Conservation (phyloP, 176 grass and related monocot species). For the Eremochloa ophiuroides region DNA sequence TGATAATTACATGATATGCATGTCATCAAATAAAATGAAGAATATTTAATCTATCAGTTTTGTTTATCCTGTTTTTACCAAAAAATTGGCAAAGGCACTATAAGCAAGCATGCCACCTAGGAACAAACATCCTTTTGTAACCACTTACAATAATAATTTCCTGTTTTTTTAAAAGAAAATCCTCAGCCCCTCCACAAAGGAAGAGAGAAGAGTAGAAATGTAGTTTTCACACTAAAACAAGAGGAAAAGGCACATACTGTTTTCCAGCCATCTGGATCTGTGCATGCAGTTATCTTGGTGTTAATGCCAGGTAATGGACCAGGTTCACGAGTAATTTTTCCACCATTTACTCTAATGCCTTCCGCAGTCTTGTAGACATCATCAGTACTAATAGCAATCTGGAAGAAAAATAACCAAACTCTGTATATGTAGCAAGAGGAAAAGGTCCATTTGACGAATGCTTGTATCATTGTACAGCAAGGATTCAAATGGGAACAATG, state of each 20-base stretch:
- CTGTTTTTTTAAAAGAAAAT: not conserved
- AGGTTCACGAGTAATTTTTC: slow-evolving; percentile 76
- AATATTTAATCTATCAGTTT: not conserved
- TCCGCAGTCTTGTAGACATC: slow-evolving; percentile 98
- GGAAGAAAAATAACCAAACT: slow-evolving; percentile 19
- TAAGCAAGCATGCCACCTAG: not conserved
- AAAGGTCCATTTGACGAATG: not conserved
- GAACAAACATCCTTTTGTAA: slow-evolving; percentile 4
- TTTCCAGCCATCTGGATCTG: slow-evolving; percentile 98
- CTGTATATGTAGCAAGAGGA: not conserved
- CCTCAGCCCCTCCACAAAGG: not conserved
- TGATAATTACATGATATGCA: not conserved
- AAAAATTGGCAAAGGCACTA: not conserved
- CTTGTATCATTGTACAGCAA: not conserved
- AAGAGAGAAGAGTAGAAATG: not conserved
- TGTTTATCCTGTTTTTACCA: not conserved
- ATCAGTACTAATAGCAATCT: slow-evolving; percentile 97
- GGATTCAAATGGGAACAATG: slow-evolving; percentile 1
- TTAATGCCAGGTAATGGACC: slow-evolving; percentile 91
- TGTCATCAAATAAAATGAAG: not conserved
- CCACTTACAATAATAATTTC: not conserved
- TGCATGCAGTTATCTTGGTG: slow-evolving; percentile 91
- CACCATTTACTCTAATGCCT: slow-evolving; percentile 66
- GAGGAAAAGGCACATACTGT: slow-evolving; percentile 47
- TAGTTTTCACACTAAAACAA: slow-evolving; percentile 15